A percentile compares a stretch with the other conserved stretches of the same genome.
Conservation (phyloP, 768 basidiomycete genomes). For the Phanerochaete sordida region DNA sequence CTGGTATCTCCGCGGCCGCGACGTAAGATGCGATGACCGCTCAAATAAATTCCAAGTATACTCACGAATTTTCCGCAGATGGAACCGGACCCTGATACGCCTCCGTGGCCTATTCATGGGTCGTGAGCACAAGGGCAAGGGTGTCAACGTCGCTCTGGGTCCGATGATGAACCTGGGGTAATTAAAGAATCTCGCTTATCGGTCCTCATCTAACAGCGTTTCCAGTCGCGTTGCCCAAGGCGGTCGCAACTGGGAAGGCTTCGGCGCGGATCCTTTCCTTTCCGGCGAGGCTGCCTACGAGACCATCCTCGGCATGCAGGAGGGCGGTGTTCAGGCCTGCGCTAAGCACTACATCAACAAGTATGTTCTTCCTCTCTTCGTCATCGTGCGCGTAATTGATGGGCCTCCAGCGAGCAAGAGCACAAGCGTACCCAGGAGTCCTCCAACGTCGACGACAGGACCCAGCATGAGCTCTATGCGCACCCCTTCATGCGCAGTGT, state of each 20-base stretch:
- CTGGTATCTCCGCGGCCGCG: slow-evolving; percentile 79
- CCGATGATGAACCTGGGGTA: slow-evolving; percentile 85
- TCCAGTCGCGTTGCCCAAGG: slow-evolving; percentile 60
- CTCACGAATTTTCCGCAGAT: slow-evolving; percentile 35
- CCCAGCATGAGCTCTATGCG: slow-evolving; percentile 71
- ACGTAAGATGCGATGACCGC: slow-evolving; percentile 48
- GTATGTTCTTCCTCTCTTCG: slow-evolving; percentile 16
- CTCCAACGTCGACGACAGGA: slow-evolving; percentile 77
- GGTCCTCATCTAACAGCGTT: not conserved
- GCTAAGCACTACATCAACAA: slow-evolving; percentile 83
- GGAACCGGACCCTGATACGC: slow-evolving; percentile 76
- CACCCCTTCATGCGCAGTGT: slow-evolving; percentile 69
- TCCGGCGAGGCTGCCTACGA: slow-evolving; percentile 76
- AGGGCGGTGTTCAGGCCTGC: slow-evolving; percentile 77
- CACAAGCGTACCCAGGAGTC: slow-evolving; percentile 49
- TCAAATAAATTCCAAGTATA: not conserved
- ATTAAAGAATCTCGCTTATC: not conserved
- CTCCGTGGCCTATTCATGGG: slow-evolving; percentile 78
- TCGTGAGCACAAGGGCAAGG: slow-evolving; percentile 77
- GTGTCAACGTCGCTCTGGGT: slow-evolving; percentile 73
- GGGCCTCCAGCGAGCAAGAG: slow-evolving; percentile 59
- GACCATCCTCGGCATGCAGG: slow-evolving; percentile 81
- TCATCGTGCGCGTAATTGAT: not conserved
- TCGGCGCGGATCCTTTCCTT: slow-evolving; percentile 87
- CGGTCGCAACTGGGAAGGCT: slow-evolving; percentile 95